phyloP scores from a whole-genome alignment of 2,329 filamentous ascomycete genomes.

The Fusarium virguliforme region DNA sequence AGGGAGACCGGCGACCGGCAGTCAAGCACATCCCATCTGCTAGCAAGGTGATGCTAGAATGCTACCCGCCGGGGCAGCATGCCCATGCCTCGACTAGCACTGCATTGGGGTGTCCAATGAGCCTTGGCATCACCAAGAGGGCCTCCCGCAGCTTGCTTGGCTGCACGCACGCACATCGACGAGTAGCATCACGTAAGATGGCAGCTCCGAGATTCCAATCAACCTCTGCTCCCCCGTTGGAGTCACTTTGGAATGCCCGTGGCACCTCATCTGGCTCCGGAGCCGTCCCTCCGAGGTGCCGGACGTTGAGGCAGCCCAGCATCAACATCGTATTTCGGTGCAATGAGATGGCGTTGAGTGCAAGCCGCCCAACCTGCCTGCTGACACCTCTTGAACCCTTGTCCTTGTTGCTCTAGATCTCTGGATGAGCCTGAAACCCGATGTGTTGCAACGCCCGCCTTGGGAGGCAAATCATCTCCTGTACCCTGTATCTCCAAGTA shows the following conservation, averaged over 20 bases:
- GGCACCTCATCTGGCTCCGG: constrained; percentile 11
- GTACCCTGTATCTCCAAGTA: constrained; percentile 15
- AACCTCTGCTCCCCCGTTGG: not conserved
- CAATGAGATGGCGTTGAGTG: constrained; percentile 2
- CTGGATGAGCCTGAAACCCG: constrained; percentile 8
- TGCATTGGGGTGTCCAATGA: constrained; percentile 10
- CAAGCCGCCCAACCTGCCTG: not conserved
- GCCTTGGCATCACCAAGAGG: constrained; percentile 22
- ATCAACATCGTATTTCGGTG: constrained; percentile 7
- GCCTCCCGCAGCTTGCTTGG: constrained; percentile 10
- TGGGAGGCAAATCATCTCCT: constrained; percentile 4
- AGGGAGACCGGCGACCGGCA: constrained; percentile 41
- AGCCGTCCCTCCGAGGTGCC: constrained; percentile 10
- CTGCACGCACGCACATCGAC: constrained; percentile 3
- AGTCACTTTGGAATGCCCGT: not conserved
- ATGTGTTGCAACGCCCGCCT: constrained; percentile 1
- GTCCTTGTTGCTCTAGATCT: constrained; percentile 7
- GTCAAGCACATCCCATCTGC: constrained; percentile 17
- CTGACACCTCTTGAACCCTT: constrained; percentile 4
- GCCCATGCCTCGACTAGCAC: constrained; percentile 8
- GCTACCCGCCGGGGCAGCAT: constrained; percentile 42
- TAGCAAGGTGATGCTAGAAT: constrained; percentile 6
- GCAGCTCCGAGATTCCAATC: not conserved
- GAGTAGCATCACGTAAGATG: constrained; percentile 16
- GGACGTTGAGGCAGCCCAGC: constrained; percentile 17